These are phyloP conservation scores for Trichophyton simii DNA, from an alignment of 2,329 filamentous ascomycete species.

Conservation along the genomic window DNA sequence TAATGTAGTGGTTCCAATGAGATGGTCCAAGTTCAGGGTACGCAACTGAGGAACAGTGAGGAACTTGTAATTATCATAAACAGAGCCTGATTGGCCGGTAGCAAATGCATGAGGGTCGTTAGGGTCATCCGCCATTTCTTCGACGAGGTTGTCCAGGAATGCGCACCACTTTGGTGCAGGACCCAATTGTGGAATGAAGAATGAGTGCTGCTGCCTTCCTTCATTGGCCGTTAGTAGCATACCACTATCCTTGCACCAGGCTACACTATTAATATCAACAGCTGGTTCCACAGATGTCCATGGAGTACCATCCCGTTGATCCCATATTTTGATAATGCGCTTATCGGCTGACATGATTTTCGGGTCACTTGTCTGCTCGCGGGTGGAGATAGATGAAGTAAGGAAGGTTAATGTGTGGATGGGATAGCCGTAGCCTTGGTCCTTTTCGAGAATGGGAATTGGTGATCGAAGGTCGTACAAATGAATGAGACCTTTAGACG, in stretches of 20 bases:
- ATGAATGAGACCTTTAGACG: slow-evolving; percentile 76
- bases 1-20: slow-evolving; percentile 80
- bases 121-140: slow-evolving; percentile 86
- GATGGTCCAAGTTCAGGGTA: slow-evolving; percentile 70
- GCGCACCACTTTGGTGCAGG: slow-evolving; percentile 91
- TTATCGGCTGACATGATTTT: slow-evolving; percentile 91
- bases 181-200: slow-evolving; percentile 87
- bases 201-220: slow-evolving; percentile 85
- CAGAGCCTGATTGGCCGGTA: slow-evolving; percentile 46
- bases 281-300: slow-evolving; percentile 95
- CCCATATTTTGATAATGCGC: slow-evolving; percentile 94
- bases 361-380: slow-evolving; percentile 52
- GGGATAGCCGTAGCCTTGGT: slow-evolving; percentile 88
- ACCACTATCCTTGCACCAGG: slow-evolving; percentile 80
- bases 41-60: slow-evolving; percentile 77
- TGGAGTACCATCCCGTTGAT: slow-evolving; percentile 64
- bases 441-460: slow-evolving; percentile 72
- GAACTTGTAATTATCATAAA: slow-evolving; percentile 99
- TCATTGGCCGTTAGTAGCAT: slow-evolving; percentile 97
- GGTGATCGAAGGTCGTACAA: slow-evolving; percentile 88
- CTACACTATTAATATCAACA: slow-evolving; percentile 88
- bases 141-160: slow-evolving; percentile 93
- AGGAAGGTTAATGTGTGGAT: slow-evolving; percentile 71
- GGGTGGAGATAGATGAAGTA: slow-evolving; percentile 52
- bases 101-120: slow-evolving; percentile 48